A percentile compares a stretch with the other conserved stretches of the same genome.
phyloP scores from a whole-genome alignment of 1,284 basidiomycete species.

The Apiotrichum laibachii region DNA sequence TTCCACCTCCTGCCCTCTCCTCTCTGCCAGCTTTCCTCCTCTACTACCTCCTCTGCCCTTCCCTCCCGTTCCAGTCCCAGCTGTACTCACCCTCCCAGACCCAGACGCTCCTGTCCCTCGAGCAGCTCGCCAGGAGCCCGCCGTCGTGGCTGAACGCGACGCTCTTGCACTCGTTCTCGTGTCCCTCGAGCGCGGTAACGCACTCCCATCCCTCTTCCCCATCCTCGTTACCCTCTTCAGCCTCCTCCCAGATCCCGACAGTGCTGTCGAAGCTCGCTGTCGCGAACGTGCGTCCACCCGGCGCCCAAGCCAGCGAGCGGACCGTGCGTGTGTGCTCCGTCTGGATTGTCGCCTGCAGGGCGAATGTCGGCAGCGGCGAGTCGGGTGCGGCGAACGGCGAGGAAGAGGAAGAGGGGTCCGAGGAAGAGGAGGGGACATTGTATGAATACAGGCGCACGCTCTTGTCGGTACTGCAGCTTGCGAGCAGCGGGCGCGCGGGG shows the following conservation, averaged over 20 bases:
- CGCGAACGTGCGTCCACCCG: constrained; percentile 82
- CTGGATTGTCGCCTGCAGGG: constrained; percentile 62
- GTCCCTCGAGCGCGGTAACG: constrained; percentile 82
- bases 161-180: constrained; percentile 96
- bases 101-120: constrained; percentile 97
- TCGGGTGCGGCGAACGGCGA: constrained; percentile 4
- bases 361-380: constrained; percentile 54
- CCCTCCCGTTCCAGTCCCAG: not conserved
- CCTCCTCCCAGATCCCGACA: constrained; percentile 84
- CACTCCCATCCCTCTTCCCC: constrained; percentile 53
- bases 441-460: constrained; percentile 83
- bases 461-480: constrained; percentile 93
- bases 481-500: constrained; percentile 73
- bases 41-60: no score
- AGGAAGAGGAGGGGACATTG: constrained; percentile 34
- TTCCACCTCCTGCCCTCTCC: no score
- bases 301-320: constrained; percentile 84
- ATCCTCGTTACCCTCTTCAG: constrained; percentile 51
- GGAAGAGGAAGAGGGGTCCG: constrained; percentile 4
- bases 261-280: constrained; percentile 94
- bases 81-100: constrained; percentile 83
- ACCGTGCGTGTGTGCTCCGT: constrained; percentile 91
- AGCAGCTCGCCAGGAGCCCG: constrained; percentile 83
- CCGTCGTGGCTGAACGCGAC: constrained; percentile 80
- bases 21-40: no score